Evolutionary conservation across 2,329 filamentous ascomycete genomes (phyloP).

Genomic region (Colletotrichum sp.): DNA sequence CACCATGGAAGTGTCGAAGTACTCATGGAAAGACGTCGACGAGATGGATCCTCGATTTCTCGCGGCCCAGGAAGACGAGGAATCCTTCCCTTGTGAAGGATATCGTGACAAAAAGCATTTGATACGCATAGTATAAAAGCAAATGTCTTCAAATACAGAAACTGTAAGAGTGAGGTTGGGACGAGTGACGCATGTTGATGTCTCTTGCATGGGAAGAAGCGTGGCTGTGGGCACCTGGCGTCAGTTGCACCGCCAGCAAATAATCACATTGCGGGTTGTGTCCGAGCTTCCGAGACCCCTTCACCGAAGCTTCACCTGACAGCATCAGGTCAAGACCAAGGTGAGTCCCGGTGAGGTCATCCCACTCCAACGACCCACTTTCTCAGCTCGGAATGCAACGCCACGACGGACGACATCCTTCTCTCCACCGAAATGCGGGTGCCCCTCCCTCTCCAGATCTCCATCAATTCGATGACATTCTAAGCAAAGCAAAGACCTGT

Average conservation of each 20-base stretch:
- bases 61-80: neutral
- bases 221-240: neutral
- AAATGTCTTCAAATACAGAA: fast-evolving
- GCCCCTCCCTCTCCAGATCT: neutral
- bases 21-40: neutral
- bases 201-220: neutral
- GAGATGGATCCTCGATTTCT: neutral
- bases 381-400: neutral
- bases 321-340: neutral
- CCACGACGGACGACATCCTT: neutral
- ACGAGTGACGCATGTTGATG: neutral
- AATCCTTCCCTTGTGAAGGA: neutral
- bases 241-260: fast-evolving
- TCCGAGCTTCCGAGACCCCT: neutral
- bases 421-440: neutral
- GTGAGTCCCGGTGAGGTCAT: neutral
- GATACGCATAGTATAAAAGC: neutral
- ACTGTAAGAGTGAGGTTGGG: neutral
- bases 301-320: neutral
- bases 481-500: neutral
- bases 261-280: too few species aligned
- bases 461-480: neutral
- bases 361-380: neutral
- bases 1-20: neutral
- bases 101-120: neutral